Percentiles rank a stretch among this genome's conserved stretches.
Evolutionary conservation across 306 rosid species (phyloP).

Genomic region (Quercus mongolica): DNA sequence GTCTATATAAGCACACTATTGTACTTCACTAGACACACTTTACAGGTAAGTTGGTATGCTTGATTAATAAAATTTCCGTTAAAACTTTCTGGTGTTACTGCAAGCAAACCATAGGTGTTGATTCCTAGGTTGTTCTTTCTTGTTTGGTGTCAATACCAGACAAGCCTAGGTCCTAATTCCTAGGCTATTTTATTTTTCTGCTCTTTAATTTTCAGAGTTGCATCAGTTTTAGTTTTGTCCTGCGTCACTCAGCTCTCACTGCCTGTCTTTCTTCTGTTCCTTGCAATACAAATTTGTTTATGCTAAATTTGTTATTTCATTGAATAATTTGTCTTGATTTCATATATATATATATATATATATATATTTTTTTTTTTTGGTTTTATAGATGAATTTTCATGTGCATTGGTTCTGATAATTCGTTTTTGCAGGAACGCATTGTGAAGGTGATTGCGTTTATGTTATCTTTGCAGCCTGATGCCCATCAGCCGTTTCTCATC

Average conservation of each 20-base stretch:
- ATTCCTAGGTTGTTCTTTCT: no score
- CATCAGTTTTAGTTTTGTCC: no score
- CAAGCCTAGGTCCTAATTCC: no score
- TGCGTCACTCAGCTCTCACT: not conserved
- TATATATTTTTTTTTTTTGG: not conserved
- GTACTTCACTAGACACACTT: no score
- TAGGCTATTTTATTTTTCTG: no score
- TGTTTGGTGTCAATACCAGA: no score
- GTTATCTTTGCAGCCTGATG: constrained; percentile 40
- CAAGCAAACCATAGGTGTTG: no score
- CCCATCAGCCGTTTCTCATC: constrained; percentile 52
- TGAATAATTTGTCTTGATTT: not conserved
- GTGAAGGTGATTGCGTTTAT: constrained; percentile 47
- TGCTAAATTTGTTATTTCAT: not conserved
- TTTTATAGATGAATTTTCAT: not conserved
- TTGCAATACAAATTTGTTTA: not conserved
- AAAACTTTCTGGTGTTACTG: no score
- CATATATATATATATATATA: not conserved
- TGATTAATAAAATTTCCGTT: no score
- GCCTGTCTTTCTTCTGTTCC: not conserved
- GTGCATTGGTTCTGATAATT: not conserved
- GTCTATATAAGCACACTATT: no score
- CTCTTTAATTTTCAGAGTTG: no score
- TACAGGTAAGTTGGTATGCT: no score
- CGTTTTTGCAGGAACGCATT: constrained; percentile 48